Evolutionary conservation across 805 yeast genomes (phyloP), one percentile per base, ranked within the genome.

Genomic region (Wickerhamiella vanderwaltii): DNA sequence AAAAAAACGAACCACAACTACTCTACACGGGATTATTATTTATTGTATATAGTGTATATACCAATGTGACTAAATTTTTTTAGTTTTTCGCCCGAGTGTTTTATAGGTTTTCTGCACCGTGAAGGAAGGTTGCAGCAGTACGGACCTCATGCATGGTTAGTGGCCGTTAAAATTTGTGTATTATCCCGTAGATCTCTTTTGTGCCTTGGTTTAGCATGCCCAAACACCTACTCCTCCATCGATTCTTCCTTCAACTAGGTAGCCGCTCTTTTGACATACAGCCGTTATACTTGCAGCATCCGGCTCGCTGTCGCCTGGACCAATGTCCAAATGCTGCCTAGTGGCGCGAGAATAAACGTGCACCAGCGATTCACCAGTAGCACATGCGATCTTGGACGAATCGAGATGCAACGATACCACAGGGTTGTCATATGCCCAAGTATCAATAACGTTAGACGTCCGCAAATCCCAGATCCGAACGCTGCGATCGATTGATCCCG

Each of bases 401-500:
- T 79, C 86, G 55, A 80, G 77, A 48, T 74, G 76, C 35, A 80
- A 53, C 6, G 75, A 63, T 2, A 67, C 56, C 16, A 79, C 69
- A 1, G 79, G 72, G 1, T 68, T 55, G 33, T 74, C 76, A 49
- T 75, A 77, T 1, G 78, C 74, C 57, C 74, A 73, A 1, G 79
- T 73, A 51, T 76, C 78, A 29, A 67, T 57, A 11, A 79, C 66
- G 1, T 72, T 64, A 11, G 87, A 86, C 0, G 73, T 75, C 48
- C 88, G 64, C 31, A 80, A 59, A 56, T 80, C 88, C 88, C 88
- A 80, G 9, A 77, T 66, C 43, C 84, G 65, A 3, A 79, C 66
- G 17, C 77, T 72, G 38, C 79, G 62, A 52, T 79, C 87, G 6
- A 62, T 56, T 12, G 79, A 69, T 6, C 84, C 84, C 0, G 85